phyloP scores from a whole-genome alignment of 1,284 basidiomycete genomes.

The Peniophora sp. region DNA sequence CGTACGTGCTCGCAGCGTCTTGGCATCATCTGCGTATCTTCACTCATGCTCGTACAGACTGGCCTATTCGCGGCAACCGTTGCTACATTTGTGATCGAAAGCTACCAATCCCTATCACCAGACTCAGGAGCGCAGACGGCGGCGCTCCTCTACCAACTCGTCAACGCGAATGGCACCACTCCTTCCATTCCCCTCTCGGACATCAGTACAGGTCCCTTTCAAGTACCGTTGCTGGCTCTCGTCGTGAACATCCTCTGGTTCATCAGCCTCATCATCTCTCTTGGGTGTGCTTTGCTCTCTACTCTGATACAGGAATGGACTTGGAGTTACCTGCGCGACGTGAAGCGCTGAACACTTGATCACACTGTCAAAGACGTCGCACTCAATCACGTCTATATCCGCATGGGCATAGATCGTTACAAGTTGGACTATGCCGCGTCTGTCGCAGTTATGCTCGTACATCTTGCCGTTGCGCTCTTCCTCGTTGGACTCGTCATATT shows the following conservation, averaged over 20 bases:
- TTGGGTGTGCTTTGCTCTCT: background rate
- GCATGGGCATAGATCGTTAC: background rate
- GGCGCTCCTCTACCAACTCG: slow-evolving; percentile 16
- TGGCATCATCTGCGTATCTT: too few species aligned
- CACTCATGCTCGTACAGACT: slow-evolving; percentile 9
- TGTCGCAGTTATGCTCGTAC: background rate
- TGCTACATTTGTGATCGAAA: slow-evolving; percentile 37
- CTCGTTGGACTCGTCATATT: background rate
- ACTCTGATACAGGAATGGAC: background rate
- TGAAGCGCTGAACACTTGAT: too few species aligned
- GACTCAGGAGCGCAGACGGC: slow-evolving; percentile 23
- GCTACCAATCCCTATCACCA: slow-evolving; percentile 27
- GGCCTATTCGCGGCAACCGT: slow-evolving; percentile 39
- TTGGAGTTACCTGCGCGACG: background rate
- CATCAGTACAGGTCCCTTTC: background rate
- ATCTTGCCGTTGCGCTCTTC: background rate
- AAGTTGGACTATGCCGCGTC: background rate
- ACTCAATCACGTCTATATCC: background rate
- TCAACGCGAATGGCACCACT: background rate
- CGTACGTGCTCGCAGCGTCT: too few species aligned
- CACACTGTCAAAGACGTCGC: background rate
- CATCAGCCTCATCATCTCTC: background rate
- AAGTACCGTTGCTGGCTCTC: background rate
- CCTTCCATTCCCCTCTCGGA: background rate
- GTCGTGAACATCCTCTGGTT: background rate